These are phyloP conservation scores for Exophiala viscosa DNA, from an alignment of 2,329 filamentous ascomycete genomes.

Conservation along the genomic window DNA sequence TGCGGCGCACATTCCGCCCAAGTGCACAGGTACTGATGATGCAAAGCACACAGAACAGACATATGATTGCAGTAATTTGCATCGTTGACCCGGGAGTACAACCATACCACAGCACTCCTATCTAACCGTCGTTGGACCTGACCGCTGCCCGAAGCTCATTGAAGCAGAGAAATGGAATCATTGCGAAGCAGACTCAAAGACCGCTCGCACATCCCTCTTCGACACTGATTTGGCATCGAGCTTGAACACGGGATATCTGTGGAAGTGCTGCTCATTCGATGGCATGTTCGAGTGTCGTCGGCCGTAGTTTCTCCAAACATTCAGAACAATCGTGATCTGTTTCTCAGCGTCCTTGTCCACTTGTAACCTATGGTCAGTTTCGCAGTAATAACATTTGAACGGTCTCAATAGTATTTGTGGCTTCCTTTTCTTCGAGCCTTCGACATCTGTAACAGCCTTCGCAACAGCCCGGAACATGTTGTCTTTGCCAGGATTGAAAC, in stretches of 20 bases:
- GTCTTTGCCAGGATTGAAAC: neutral
- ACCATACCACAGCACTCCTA: too few species aligned
- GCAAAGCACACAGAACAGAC: too few species aligned
- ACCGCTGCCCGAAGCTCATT: too few species aligned
- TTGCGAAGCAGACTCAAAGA: constrained; percentile 19
- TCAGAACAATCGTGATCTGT: constrained; percentile 13
- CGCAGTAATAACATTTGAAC: constrained; percentile 21
- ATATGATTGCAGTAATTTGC: too few species aligned
- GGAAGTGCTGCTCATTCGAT: constrained; percentile 17
- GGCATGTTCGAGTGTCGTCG: constrained; percentile 13
- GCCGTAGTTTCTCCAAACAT: constrained; percentile 21
- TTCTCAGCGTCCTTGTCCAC: constrained; percentile 2
- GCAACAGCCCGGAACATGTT: constrained; percentile 10
- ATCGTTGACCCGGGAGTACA: too few species aligned
- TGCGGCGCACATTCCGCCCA: too few species aligned
- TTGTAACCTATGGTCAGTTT: constrained; percentile 11
- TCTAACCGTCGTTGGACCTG: too few species aligned
- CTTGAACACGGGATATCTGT: constrained; percentile 8
- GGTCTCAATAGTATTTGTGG: neutral
- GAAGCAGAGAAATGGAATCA: too few species aligned
- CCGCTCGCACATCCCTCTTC: constrained; percentile 15
- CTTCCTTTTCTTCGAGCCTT: constrained; percentile 7
- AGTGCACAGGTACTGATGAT: too few species aligned
- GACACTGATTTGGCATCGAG: constrained; percentile 11
- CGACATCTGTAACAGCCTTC: constrained; percentile 10